phyloP scores from a whole-genome alignment of 139 green algal species.

The Micractinium sp. region DNA sequence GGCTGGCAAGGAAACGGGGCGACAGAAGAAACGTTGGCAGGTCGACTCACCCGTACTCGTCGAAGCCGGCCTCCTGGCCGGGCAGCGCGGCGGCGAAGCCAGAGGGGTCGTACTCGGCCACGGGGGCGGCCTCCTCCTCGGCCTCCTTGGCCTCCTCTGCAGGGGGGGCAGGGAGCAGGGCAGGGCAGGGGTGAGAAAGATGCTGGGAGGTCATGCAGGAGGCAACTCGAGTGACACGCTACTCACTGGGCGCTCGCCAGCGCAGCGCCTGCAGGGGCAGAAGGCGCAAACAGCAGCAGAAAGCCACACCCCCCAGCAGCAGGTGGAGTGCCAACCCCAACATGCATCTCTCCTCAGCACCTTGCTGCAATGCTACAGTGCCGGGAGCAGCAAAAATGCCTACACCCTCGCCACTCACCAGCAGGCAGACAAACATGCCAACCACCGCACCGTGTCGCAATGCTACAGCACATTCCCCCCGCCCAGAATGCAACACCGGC shows the following conservation, averaged over 20 bases:
- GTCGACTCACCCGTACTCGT: conserved; percentile 36
- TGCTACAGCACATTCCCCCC: too few species aligned
- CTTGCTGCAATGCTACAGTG: too few species aligned
- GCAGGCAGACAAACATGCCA: background rate
- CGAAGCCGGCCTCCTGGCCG: conserved; percentile 43
- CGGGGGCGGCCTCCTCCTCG: conserved; percentile 52
- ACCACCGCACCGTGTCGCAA: background rate
- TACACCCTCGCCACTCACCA: too few species aligned
- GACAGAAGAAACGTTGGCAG: background rate
- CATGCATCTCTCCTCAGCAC: too few species aligned
- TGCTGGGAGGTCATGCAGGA: too few species aligned
- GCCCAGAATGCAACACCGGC: conserved; percentile 18
- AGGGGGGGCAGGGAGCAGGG: conserved; percentile 11
- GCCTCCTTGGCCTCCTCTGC: conserved; percentile 72
- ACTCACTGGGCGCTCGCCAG: too few species aligned
- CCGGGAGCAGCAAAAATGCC: too few species aligned
- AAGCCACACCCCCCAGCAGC: too few species aligned
- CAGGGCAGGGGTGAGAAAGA: background rate
- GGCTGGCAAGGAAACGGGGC: background rate
- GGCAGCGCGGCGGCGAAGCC: conserved; percentile 38
- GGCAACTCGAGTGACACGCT: too few species aligned
- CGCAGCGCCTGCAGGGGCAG: too few species aligned
- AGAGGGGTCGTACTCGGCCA: conserved; percentile 11
- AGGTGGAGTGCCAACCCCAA: too few species aligned
- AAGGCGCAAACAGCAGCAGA: too few species aligned